Conservation (phyloP, 345 rosid species). For the Eucalyptus erythrocorys region DNA sequence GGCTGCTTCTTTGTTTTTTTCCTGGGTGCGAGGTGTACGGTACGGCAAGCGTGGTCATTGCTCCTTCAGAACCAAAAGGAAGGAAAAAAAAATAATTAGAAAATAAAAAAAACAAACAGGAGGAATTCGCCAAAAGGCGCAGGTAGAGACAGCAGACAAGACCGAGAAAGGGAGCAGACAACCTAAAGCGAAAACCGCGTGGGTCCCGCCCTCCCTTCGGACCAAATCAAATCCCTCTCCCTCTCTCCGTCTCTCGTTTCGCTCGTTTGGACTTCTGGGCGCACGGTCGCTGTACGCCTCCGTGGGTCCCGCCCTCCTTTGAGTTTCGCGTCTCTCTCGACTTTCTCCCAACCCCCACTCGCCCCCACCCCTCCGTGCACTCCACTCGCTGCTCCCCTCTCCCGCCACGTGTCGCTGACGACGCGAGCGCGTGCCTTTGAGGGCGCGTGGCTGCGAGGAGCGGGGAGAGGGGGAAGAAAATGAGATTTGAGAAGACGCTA, state of each 20-base stretch:
- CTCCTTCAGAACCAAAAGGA: background rate
- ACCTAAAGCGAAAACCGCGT: background rate
- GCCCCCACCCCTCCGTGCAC: background rate
- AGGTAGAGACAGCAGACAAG: background rate
- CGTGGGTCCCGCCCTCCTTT: background rate
- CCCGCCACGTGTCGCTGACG: background rate
- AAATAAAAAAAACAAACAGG: no score
- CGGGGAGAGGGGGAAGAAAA: background rate
- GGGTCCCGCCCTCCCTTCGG: background rate
- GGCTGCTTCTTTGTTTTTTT: background rate
- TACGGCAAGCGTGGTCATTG: background rate
- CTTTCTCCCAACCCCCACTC: background rate
- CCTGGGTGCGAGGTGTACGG: background rate
- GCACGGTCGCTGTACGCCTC: background rate
- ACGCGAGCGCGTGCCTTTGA: background rate
- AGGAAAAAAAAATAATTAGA: fast-evolving
- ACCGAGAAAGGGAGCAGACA: background rate
- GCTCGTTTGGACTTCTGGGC: background rate
- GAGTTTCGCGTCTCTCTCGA: background rate
- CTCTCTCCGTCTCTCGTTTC: background rate
- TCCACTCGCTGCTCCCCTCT: background rate
- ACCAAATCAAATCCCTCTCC: background rate
- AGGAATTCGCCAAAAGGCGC: background rate
- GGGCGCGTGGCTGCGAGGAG: background rate
- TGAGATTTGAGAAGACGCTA: background rate